Percentiles rank a stretch among this genome's conserved stretches.
phyloP scores from a whole-genome alignment of 1,284 basidiomycete species.

The Moesziomyces sp. region DNA sequence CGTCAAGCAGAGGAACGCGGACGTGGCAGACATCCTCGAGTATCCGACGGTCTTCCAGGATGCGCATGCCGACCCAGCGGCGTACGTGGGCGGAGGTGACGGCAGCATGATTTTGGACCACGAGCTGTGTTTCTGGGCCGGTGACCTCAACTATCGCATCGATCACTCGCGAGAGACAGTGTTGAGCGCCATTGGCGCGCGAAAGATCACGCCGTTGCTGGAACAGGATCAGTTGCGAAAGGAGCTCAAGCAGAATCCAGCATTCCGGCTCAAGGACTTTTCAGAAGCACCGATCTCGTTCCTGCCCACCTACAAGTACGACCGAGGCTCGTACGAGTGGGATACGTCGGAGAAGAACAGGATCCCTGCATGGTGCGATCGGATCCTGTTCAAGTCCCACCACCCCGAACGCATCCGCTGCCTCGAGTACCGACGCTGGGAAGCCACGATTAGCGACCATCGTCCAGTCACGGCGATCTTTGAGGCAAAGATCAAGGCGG shows the following conservation, averaged over 20 bases:
- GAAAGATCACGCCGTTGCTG: conserved; percentile 76
- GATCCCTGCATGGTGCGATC: conserved; percentile 94
- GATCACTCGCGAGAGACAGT: conserved; percentile 87
- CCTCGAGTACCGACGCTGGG: conserved; percentile 63
- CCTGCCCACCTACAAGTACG: conserved; percentile 92
- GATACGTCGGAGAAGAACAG: conserved; percentile 89
- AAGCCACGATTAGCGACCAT: conserved; percentile 67
- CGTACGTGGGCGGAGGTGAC: conserved; percentile 89
- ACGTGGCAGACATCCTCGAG: conserved; percentile 75
- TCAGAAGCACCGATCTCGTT: conserved; percentile 74
- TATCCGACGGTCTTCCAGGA: conserved; percentile 41
- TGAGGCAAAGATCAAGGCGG: conserved; percentile 36
- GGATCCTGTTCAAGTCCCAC: conserved; percentile 81
- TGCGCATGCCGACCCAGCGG: conserved; percentile 66
- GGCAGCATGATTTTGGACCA: conserved; percentile 95
- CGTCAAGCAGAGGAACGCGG: conserved; percentile 83
- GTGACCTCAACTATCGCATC: conserved; percentile 79
- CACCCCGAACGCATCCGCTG: conserved; percentile 72
- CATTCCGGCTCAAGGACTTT: conserved; percentile 85
- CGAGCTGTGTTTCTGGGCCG: conserved; percentile 87
- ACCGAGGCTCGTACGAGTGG: conserved; percentile 78
- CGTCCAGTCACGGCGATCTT: conserved; percentile 62
- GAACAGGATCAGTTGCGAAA: conserved; percentile 88
- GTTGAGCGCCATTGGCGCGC: conserved; percentile 75
- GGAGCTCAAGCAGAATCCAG: conserved; percentile 85